Percentiles rank a stretch among this genome's conserved stretches.
phyloP scores from a whole-genome alignment of 2,329 filamentous ascomycete species.

The Penicillium sp. region DNA sequence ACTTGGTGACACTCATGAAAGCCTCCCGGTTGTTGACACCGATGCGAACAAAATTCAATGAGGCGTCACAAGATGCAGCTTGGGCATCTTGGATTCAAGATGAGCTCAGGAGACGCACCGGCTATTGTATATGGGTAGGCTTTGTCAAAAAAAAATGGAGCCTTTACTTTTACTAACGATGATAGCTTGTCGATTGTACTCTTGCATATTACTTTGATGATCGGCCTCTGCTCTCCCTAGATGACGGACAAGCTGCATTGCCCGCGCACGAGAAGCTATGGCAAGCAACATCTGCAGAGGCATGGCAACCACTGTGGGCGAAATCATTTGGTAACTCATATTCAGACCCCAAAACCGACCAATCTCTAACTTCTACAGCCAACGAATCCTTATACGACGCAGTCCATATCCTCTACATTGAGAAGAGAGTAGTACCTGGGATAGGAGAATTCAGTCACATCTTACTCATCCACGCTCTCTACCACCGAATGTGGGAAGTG shows the following conservation, averaged over 20 bases:
- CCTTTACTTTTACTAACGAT: neutral
- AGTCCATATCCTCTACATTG: slow-evolving; percentile 50
- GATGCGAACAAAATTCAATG: slow-evolving; percentile 1
- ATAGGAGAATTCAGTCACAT: slow-evolving; percentile 53
- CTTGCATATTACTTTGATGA: slow-evolving; percentile 41
- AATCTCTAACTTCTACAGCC: slow-evolving; percentile 14
- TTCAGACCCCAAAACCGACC: neutral
- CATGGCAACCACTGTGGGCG: slow-evolving; percentile 34
- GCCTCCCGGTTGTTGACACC: slow-evolving; percentile 24
- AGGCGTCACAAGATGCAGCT: slow-evolving; percentile 13
- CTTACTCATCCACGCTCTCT: slow-evolving; percentile 53
- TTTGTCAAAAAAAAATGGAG: neutral
- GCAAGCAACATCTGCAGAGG: slow-evolving; percentile 37
- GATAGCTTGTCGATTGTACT: slow-evolving; percentile 45
- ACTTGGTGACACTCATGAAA: slow-evolving; percentile 29
- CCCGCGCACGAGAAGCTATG: slow-evolving; percentile 45
- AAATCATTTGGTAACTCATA: slow-evolving; percentile 22
- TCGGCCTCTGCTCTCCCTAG: slow-evolving; percentile 38
- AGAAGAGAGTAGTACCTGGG: slow-evolving; percentile 47
- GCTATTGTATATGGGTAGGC: slow-evolving; percentile 47
- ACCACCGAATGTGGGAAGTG: slow-evolving; percentile 52
- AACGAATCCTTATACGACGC: slow-evolving; percentile 44
- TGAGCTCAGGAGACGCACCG: slow-evolving; percentile 42
- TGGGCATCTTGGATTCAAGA: slow-evolving; percentile 42
- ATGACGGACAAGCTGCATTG: slow-evolving; percentile 42